Conservation (phyloP, 2,329 filamentous ascomycete species). For the Fusarium sp. region DNA sequence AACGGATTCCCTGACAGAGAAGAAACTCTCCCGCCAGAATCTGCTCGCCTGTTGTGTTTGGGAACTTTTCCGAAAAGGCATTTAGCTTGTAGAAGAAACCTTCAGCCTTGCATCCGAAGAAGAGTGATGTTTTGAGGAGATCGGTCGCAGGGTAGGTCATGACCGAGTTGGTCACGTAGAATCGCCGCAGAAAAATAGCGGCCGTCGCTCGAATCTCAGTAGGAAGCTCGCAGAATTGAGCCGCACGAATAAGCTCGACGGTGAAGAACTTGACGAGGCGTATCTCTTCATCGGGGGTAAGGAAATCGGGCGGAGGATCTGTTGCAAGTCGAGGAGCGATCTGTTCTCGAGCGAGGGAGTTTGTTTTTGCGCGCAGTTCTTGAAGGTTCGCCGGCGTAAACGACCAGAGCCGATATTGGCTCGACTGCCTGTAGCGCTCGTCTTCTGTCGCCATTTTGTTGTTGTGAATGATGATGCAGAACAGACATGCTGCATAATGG, state of each 20-base stretch:
- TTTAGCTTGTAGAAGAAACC: slow-evolving; percentile 75
- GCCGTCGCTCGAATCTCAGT: slow-evolving; percentile 72
- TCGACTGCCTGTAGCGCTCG: slow-evolving; percentile 87
- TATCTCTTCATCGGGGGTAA: slow-evolving; percentile 85
- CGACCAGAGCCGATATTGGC: slow-evolving; percentile 93
- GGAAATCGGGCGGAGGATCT: slow-evolving; percentile 73
- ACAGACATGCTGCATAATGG: background rate
- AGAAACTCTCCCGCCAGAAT: slow-evolving; percentile 93
- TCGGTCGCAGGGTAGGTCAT: slow-evolving; percentile 96
- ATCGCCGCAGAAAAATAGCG: slow-evolving; percentile 89
- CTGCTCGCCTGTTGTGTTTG: slow-evolving; percentile 78
- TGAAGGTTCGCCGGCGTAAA: slow-evolving; percentile 80
- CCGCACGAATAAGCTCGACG: slow-evolving; percentile 66
- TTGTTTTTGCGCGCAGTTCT: slow-evolving; percentile 80
- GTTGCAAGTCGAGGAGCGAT: slow-evolving; percentile 66
- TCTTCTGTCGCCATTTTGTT: slow-evolving; percentile 81
- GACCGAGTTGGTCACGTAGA: slow-evolving; percentile 94
- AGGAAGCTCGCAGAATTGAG: slow-evolving; percentile 61
- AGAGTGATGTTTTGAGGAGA: slow-evolving; percentile 89
- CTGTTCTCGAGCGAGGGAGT: slow-evolving; percentile 73
- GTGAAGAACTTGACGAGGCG: slow-evolving; percentile 83
- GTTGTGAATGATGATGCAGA: slow-evolving; percentile 21
- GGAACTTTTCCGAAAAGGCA: slow-evolving; percentile 75
- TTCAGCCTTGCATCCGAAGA: slow-evolving; percentile 93
- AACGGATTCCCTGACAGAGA: slow-evolving; percentile 89